Base-by-base conservation (phyloP, 2,329 filamentous ascomycete genomes). In the Hyphodiscus sp. region DNA sequence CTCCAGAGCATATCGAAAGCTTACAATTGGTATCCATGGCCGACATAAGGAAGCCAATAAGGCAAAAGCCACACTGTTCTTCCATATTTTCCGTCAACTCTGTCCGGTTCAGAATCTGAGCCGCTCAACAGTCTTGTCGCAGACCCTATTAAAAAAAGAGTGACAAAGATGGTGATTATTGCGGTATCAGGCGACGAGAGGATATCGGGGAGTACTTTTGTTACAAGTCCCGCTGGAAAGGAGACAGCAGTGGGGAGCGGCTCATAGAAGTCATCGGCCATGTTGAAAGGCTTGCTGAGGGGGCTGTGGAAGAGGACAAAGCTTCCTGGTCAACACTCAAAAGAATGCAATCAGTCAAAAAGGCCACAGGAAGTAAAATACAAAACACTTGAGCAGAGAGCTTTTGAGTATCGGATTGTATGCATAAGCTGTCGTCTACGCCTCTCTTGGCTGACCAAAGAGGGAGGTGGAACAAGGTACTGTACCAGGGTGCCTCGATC, bases 41-140 rank as follows among this genome's bases (percentile, higher is more conserved):
- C 78, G 9, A 84, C 38, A 49, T 77, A 71, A 1, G 82, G 81
- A 8, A 85, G 65, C 77, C 79, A 85, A 66, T 85, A 85, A 26
- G 80, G 79, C 20, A 77, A 59, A 52, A 73, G 66, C 64, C 75
- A 76, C 55, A 79, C 72, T 51, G 67, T 68, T 58, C 51, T 55
- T n/a, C 49, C 57, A 41, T 59, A 50, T 20, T 52, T 38, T 20
- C 52, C 43, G 48, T 47, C 33, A 18, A 41, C 20, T 19, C 50
- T 41, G n/a, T 48, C 18, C 9, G 58, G 42, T 19, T 48, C 18
- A 8, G 58, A 46, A 18, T 50, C n/a, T 10, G 55, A 47, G 26
- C 58, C 59, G 38, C 60, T 65, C 11, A 65, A 9, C n/a, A 64
- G 50, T 29, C 63, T 53, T 33, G 65, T 64, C 20, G 58, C 52